Evolutionary conservation across 768 basidiomycete species (phyloP).

Genomic region (Tephrocybe rancida): DNA sequence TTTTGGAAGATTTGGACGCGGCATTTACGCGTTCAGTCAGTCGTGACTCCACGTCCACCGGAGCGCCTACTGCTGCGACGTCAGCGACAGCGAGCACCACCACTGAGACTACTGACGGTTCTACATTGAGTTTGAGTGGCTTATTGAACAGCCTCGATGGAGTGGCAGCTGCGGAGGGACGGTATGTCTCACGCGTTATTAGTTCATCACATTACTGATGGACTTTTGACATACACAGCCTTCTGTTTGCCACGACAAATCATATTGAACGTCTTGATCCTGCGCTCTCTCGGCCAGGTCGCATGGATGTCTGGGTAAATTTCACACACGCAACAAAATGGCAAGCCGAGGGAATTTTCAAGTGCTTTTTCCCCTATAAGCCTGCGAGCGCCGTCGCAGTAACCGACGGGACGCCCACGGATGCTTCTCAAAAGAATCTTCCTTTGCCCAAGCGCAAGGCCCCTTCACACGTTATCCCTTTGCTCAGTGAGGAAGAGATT

Average conservation of each 20-base stretch:
- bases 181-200: slow-evolving; percentile 48
- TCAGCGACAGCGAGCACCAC: slow-evolving; percentile 41
- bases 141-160: slow-evolving; percentile 86
- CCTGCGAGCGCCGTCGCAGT: slow-evolving; percentile 26
- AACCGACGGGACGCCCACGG: slow-evolving; percentile 27
- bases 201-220: slow-evolving; percentile 7
- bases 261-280: slow-evolving; percentile 93
- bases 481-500: slow-evolving; percentile 77
- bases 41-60: slow-evolving; percentile 81
- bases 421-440: slow-evolving; percentile 66
- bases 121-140: slow-evolving; percentile 83
- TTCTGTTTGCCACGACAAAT: slow-evolving; percentile 92
- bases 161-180: slow-evolving; percentile 83
- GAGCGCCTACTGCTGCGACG: slow-evolving; percentile 57
- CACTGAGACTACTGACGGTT: slow-evolving; percentile 66
- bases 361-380: slow-evolving; percentile 87
- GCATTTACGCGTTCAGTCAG: slow-evolving; percentile 88
- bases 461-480: slow-evolving; percentile 59
- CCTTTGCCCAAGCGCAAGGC: slow-evolving; percentile 68
- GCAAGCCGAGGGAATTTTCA: slow-evolving; percentile 93
- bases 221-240: slow-evolving; percentile 38
- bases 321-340: slow-evolving; percentile 90
- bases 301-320: slow-evolving; percentile 93
- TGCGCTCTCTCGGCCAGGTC: slow-evolving; percentile 84
- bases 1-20: slow-evolving; percentile 92